These are phyloP conservation scores for Lichtheimia hyalospora DNA, from an alignment of 371 early-diverging fungal species.

Conservation along the genomic window DNA sequence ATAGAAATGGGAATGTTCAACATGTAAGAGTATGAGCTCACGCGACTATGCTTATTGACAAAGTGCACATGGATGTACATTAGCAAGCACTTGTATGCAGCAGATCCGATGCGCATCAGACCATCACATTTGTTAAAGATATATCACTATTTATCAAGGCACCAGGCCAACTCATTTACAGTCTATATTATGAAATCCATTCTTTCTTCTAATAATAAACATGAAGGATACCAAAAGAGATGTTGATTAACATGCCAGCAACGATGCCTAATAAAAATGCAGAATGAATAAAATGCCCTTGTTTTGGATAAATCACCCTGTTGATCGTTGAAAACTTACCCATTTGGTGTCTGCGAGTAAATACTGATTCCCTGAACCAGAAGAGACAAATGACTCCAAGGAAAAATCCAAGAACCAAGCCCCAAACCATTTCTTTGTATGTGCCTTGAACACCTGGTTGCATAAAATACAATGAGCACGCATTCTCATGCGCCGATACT, in stretches of 20 bases:
- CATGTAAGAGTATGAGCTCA: no score
- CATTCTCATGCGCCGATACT: background rate
- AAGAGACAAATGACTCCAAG: constrained; percentile 59
- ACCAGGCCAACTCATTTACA: background rate
- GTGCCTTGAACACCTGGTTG: constrained; percentile 44
- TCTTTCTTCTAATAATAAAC: constrained; percentile 37
- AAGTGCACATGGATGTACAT: no score
- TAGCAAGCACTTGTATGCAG: no score
- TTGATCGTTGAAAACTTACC: constrained; percentile 29
- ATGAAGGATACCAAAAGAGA: constrained; percentile 54
- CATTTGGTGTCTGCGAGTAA: constrained; percentile 63
- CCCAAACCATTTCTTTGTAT: constrained; percentile 60
- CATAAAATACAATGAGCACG: background rate
- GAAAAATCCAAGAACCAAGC: constrained; percentile 64
- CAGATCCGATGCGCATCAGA: no score
- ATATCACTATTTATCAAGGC: no score
- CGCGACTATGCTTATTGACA: no score
- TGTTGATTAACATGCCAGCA: constrained; percentile 59
- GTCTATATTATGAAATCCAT: background rate
- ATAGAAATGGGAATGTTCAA: no score
- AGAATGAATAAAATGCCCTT: background rate
- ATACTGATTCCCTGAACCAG: constrained; percentile 66
- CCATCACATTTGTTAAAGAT: no score
- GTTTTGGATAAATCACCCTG: no score
- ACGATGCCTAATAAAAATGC: constrained; percentile 40